Evolutionary conservation across 2,329 filamentous ascomycete genomes (phyloP), one percentile per base, ranked within the genome.

Genomic region (Alternaria gansuensis): DNA sequence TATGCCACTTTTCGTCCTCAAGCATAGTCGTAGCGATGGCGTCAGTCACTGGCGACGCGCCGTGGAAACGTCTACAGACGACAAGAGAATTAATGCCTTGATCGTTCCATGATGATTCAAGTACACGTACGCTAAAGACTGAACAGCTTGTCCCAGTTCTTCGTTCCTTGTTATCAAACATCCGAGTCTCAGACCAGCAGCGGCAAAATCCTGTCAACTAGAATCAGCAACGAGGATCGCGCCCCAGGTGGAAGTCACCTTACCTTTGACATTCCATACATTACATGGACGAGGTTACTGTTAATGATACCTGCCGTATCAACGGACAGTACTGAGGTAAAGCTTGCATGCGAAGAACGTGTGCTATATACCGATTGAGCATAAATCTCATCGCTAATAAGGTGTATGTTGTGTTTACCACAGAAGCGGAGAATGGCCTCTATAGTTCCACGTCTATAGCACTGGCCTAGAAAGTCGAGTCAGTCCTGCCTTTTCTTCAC

Each of bases 351-450:
- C 14, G 10, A 45, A 5, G 23, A 14, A 41, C 52, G n/a, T n/a
- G 33, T 52, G 21, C 37, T 4, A 43, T 52, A 87, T 1, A 82
- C 74, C 0, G 84, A 86, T 4, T 85, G 67, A 2, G 84, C 85
- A 65, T 87, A 87, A 37, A 88, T 82, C 66, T 88, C 85, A 67
- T 88, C 85, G 63, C 80, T 82, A 69, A 87, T 79, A 36, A 87
- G 73, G 63, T 87, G 84, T 4, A 87, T 72, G 3, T 76, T 61
- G 62, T 86, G 73, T 54, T 79, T 78, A 51, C 83, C 74, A 63
- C 84, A 87, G 31, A 87, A 65, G 3, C 68, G 65, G 77, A 86
- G 80, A 23, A 84, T 70, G 6, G 72, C 74, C 0, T 79, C 59
- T 8, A 85, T 61, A 4, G 76, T 74, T 10, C 49, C 24, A 66